Base-by-base conservation (phyloP, 345 rosid species). In the Eutrema japonicum region DNA sequence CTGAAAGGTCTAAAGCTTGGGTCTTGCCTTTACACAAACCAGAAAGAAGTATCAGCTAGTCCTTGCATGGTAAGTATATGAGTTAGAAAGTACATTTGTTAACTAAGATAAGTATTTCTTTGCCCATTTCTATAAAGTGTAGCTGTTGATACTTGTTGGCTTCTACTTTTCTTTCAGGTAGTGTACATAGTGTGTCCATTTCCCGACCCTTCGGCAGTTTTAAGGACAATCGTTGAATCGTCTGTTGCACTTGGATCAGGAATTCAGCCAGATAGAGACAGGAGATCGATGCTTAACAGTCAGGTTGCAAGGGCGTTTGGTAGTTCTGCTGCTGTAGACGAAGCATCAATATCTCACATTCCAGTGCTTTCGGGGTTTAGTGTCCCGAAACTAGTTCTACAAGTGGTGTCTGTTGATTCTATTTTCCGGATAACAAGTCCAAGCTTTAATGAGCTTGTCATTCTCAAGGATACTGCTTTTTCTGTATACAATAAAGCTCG, bases 121-220 rank as follows among this genome's bases (percentile, higher is more conserved):
- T 52, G 26, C 37, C 27, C 74, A 68, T 35, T 71, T 65, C 36
- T 41, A 48, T 70, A 56, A 41, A 70, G 46, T 70, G 3, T 54
- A 47, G 53, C 38, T 70, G 43, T 48, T 41, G 40, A 71, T 65
- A 50, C 72, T 33, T 71, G 68, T 66, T 74, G 45, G 68, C 46
- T 66, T 59, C 54, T 56, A 4, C 60, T 78, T 73, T 32, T 58
- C 35, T 57, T 79, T 60, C 73, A 96, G 99, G 99, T 92, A 30
- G 83, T 90, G 83, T 96, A 96, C 79, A 92, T 96, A 78, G 98
- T 96, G 54, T 96, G 99, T 79, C 99, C 99, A 58, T 96, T 96
- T 77, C 98, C 99, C 9, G 98, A 96, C 58, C 98, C 98, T 75
- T 79, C 78, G 14, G 98, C 99, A 68, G 88, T 96, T 85, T 78